phyloP scores from a whole-genome alignment of 441 rosid genomes.

The Euphorbia celastroides region DNA sequence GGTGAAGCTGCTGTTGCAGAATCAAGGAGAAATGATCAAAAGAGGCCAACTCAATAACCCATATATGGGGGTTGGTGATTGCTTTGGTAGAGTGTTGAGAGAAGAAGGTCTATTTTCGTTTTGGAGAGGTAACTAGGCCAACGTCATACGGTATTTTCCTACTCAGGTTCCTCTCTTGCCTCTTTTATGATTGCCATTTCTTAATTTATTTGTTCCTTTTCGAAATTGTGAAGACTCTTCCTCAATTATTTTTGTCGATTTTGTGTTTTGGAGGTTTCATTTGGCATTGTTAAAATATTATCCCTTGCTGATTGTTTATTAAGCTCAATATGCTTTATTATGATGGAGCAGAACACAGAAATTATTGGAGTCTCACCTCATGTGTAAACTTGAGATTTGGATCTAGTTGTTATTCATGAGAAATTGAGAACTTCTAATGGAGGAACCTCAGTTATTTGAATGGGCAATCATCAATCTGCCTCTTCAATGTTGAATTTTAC shows the following conservation, averaged over 20 bases:
- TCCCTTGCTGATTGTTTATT: background rate
- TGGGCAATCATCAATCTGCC: no score
- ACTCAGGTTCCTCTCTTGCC: constrained; percentile 50
- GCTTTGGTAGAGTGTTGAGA: constrained; percentile 64
- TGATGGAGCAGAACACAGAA: background rate
- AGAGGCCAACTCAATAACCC: constrained; percentile 64
- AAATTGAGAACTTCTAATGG: background rate
- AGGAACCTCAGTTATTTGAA: background rate
- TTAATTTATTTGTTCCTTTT: background rate
- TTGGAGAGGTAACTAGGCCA: constrained; percentile 95
- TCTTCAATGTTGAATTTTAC: background rate
- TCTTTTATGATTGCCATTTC: background rate
- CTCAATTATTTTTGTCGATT: background rate
- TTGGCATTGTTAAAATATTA: background rate
- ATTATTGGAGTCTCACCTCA: background rate
- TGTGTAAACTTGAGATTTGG: background rate
- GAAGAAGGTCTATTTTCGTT: constrained; percentile 77
- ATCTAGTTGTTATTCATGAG: background rate
- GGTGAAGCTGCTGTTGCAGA: constrained; percentile 89
- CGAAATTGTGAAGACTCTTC: background rate
- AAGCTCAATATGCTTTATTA: background rate
- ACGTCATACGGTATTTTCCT: constrained; percentile 65
- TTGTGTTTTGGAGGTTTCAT: background rate
- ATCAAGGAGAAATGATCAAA: constrained; percentile 87
- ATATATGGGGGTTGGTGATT: constrained; percentile 55